Base-by-base conservation (phyloP, 164 flowering plant genomes). In the Tetracentron sinense region DNA sequence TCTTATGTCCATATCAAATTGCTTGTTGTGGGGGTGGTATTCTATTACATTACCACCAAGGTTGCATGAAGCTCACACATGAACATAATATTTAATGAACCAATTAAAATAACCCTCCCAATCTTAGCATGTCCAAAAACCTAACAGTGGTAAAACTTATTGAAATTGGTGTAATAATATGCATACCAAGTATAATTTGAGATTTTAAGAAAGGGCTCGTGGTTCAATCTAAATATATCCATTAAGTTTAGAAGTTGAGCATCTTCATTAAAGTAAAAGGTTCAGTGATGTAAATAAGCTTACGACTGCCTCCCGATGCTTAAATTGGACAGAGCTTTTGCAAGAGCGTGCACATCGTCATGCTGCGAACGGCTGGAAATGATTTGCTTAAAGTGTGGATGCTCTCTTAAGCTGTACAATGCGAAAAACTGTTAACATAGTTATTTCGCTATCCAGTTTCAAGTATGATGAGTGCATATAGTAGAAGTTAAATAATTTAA, bases 261-360 rank as follows among this genome's bases (percentile, higher is more conserved):
- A 8, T 8, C 8, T 33, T 14, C 33, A 4, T 1, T 15, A 33
- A 17, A 6, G 8, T 0, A 48, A 26, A 53, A 33, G 44, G 49
- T 8, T n/a, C 0, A 38, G 35, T 62, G 58, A 57, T 35, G 47
- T 6, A 47, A 30, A 52, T 27, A 38, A 73, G 30, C 97, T 89
- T 86, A 94, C 99, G 68, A 86, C 50, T 94, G 97, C 72, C 87
- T 91, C 66, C 99, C 99, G 63, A 75, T 67, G 76, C 99, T 91
- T 66, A 81, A 73, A 54, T 69, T 89, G 17, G 97, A 82, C 33
- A 94, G 63, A 65, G 72, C 74, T 69, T 73, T 82, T 49, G 95
- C 90, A 63, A 94, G 86, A 64, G 71, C 69, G 22, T 63, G 62
- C 21, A 82, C 60, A 59, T 89, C 85, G 52, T 72, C 73, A 63